A percentile compares a stretch with the other conserved stretches of the same genome.
These are phyloP conservation scores for Euphorbia schlechtendalii DNA, from an alignment of 441 rosid species.

Conservation along the genomic window DNA sequence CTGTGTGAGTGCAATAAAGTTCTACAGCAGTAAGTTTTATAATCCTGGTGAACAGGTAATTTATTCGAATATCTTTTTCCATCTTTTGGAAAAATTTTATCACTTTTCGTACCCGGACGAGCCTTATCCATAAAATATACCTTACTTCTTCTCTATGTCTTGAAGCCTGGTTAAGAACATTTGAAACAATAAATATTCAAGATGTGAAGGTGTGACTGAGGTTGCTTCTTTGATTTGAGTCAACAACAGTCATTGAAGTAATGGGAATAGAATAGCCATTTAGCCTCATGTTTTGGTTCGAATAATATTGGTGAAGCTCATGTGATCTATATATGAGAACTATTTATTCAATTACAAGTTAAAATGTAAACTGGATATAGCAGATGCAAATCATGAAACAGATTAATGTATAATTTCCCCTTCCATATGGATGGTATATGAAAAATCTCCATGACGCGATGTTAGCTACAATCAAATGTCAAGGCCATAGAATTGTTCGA, in stretches of 20 bases:
- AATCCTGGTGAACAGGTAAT: conserved; percentile 81
- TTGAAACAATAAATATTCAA: conserved; percentile 2
- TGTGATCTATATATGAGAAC: background rate
- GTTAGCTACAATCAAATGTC: background rate
- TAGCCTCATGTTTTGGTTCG: background rate
- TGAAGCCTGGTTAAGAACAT: conserved; percentile 36
- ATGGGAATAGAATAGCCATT: background rate
- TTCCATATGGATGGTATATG: too few relatives aligned
- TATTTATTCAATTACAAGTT: background rate
- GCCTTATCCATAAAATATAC: conserved; percentile 80
- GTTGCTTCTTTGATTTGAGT: background rate
- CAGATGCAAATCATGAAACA: background rate
- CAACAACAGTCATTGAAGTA: background rate
- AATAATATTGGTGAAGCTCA: background rate
- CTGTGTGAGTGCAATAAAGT: conserved; percentile 89
- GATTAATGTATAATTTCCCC: background rate
- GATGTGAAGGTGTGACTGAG: background rate
- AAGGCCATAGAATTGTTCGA: background rate
- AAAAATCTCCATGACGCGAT: too few relatives aligned
- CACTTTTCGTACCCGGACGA: conserved; percentile 60
- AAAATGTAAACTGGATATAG: background rate
- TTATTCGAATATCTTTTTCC: conserved; percentile 84
- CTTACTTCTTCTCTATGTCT: conserved; percentile 71
- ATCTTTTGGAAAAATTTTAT: conserved; percentile 49
- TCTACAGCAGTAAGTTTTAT: conserved; percentile 76